Conservation (phyloP, 2,329 filamentous ascomycete species). For the Lasiodiplodia hormozganensis region DNA sequence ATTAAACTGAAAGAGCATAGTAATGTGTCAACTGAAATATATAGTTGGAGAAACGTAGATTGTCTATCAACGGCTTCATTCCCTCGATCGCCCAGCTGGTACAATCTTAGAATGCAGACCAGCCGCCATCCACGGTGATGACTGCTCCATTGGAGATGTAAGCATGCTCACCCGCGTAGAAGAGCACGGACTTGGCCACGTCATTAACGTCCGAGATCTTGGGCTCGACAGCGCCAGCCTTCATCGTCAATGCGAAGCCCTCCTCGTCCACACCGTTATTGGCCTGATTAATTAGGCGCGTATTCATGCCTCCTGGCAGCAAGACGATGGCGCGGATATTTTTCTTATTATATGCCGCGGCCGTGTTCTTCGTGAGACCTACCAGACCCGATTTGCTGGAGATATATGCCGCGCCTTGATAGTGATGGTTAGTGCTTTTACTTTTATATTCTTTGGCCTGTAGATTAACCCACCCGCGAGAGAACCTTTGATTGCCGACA, state of each 20-base stretch:
- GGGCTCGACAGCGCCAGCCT: constrained; percentile 34
- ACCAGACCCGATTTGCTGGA: constrained; percentile 54
- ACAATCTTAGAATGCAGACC: constrained; percentile 6
- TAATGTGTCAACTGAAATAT: too few species aligned
- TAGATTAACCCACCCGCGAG: neutral
- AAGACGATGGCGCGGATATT: constrained; percentile 56
- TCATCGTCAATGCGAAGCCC: constrained; percentile 33
- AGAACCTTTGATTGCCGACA: neutral
- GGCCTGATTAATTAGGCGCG: constrained; percentile 59
- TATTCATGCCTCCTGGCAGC: constrained; percentile 47
- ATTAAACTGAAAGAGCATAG: too few species aligned
- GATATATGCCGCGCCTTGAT: constrained; percentile 52
- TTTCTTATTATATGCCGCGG: constrained; percentile 55
- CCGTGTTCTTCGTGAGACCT: constrained; percentile 56
- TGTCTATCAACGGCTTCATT: too few species aligned
- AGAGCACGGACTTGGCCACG: constrained; percentile 43
- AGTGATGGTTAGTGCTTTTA: neutral
- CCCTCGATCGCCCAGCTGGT: too few species aligned
- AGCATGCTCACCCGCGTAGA: constrained; percentile 42
- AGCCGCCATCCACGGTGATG: constrained; percentile 25
- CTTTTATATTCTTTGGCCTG: neutral
- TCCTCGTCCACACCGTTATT: constrained; percentile 38
- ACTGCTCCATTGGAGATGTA: constrained; percentile 42
- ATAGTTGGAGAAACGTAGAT: too few species aligned
- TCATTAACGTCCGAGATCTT: constrained; percentile 35